Evolutionary conservation across 2,329 filamentous ascomycete species (phyloP), one percentile per base, ranked within the genome.

Genomic region (Cadophora malorum): DNA sequence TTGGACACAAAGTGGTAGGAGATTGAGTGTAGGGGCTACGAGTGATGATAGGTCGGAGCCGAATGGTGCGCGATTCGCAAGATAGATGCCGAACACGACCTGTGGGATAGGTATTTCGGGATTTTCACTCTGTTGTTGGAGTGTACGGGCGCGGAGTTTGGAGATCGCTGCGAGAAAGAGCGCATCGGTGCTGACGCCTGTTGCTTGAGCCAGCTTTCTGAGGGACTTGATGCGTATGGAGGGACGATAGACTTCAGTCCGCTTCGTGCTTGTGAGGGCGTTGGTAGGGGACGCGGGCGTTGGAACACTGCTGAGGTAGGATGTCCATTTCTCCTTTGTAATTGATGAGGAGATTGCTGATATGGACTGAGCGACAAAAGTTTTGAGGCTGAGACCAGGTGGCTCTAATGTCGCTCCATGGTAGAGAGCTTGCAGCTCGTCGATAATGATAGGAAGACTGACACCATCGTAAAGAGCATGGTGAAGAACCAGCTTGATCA

Each of bases 381-480:
- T 63, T 19, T 74, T 74, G 58, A 75, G 67, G 25, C 70, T 58
- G 25, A 66, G 25, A 19, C 69, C 21, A 10, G 67, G 35, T 1
- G 49, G 16, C n/a, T 69, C n/a, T 12, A 69, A 2, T 28, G 38
- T n/a, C 10, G 67, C 12, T 16, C 70, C 59, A 72, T 75, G 49
- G 73, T 79, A 79, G 77, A 88, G 45, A 81, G 74, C 69, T 69
- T 83, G 78, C 14, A 90, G 79, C 50, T 85, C 79, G 16, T 83
- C 76, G 25, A 93, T 80, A 6, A 97, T 80, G 0, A 84, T 76
- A 0, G 89, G 86, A 4, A 97, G 81, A 73, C 92, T 96, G 68
- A 96, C 84, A 6, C 90, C 94, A 77, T 97, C 95, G 76, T 97
- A 98, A 0, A 97, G 82, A 0, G 92, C 91, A 77, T 98, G 94